Conservation (phyloP, 2,329 filamentous ascomycete genomes). For the Gyromitra esculenta region DNA sequence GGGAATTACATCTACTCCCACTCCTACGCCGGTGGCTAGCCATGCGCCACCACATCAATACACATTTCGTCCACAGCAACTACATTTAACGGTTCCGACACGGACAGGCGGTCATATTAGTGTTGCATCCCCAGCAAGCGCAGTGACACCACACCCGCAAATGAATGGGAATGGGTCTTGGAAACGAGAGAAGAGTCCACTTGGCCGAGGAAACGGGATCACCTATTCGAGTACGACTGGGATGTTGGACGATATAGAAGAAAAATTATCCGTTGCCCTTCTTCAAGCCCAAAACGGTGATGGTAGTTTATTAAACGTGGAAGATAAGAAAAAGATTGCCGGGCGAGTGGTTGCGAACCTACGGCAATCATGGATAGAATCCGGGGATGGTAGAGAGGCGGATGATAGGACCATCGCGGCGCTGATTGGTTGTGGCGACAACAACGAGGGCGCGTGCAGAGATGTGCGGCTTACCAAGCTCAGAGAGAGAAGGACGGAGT, state of each 20-base stretch:
- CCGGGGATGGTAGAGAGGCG: conserved; percentile 50
- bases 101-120: conserved; percentile 56
- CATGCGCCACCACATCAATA: conserved; percentile 56
- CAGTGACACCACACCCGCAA: conserved; percentile 48
- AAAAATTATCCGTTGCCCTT: conserved; percentile 45
- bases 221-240: conserved; percentile 37
- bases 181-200: conserved; percentile 53
- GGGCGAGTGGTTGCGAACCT: conserved; percentile 48
- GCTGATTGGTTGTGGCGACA: conserved; percentile 37
- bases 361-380: conserved; percentile 43
- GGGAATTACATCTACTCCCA: conserved; percentile 61
- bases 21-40: conserved; percentile 59
- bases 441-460: conserved; percentile 21
- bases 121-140: conserved; percentile 48
- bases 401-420: conserved; percentile 55
- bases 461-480: conserved; percentile 48
- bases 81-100: conserved; percentile 56
- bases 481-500: conserved; percentile 19
- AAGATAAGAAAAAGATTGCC: conserved; percentile 52
- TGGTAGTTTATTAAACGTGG: conserved; percentile 26
- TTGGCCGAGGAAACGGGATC: conserved; percentile 36
- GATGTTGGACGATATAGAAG: conserved; percentile 47
- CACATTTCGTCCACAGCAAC: conserved; percentile 56
- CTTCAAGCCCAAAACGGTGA: conserved; percentile 41
- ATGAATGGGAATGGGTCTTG: conserved; percentile 51